Percentiles rank a stretch among this genome's conserved stretches.
phyloP scores from a whole-genome alignment of 2,329 filamentous ascomycete genomes.

The Amesomyces nigricolor region DNA sequence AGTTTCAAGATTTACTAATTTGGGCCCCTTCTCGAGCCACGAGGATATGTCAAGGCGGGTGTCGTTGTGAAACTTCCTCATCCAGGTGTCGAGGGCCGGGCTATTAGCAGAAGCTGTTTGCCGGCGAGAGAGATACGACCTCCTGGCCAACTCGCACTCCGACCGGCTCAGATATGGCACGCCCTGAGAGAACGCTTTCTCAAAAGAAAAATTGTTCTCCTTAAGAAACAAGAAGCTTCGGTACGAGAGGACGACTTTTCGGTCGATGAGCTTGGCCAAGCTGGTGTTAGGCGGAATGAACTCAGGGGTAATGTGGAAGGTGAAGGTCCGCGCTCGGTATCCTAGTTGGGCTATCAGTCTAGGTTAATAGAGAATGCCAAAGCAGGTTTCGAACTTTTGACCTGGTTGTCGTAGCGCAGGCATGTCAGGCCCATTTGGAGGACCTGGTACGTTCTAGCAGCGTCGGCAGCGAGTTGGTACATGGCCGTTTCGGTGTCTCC shows the following conservation, averaged over 20 bases:
- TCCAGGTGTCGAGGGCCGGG: not conserved
- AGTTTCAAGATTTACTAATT: not conserved
- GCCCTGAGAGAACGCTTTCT: slow-evolving; percentile 1
- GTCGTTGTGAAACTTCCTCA: not conserved
- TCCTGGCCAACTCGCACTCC: not conserved
- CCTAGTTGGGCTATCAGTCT: not conserved
- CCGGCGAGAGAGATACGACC: not conserved
- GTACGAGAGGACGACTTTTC: slow-evolving; percentile 5
- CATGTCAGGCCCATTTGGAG: slow-evolving; percentile 37
- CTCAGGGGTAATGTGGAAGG: slow-evolving; percentile 4
- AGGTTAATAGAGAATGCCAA: not conserved
- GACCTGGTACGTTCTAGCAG: slow-evolving; percentile 30
- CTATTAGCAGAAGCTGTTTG: not conserved
- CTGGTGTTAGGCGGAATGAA: not conserved
- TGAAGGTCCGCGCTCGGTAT: slow-evolving; percentile 10
- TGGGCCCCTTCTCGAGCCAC: not conserved
- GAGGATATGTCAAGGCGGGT: not conserved
- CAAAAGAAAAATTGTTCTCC: slow-evolving; percentile 5
- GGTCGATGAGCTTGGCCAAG: slow-evolving; percentile 1
- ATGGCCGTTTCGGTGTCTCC: slow-evolving; percentile 17
- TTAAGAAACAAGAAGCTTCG: slow-evolving; percentile 4
- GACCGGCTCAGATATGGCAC: slow-evolving; percentile 3
- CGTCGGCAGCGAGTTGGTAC: slow-evolving; percentile 29
- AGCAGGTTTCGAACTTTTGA: not conserved
- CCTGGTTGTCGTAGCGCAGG: slow-evolving; percentile 18